Conservation (phyloP, 2,329 filamentous ascomycete species). For the Neobulgaria alba region DNA sequence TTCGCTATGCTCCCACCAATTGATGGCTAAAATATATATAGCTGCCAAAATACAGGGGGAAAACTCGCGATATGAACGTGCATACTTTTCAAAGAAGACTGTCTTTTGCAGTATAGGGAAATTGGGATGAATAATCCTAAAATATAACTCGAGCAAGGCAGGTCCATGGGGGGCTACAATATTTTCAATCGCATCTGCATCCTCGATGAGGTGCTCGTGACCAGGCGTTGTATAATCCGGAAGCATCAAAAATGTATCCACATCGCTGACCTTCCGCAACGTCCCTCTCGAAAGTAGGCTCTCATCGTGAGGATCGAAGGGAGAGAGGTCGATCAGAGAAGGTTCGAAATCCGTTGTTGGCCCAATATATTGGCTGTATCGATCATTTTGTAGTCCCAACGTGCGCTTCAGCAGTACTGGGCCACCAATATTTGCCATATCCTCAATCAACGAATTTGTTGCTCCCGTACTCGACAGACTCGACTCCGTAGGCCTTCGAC, state of each 20-base stretch:
- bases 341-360: constrained; percentile 78
- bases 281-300: constrained; percentile 61
- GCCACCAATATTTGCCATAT: constrained; percentile 62
- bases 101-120: constrained; percentile 78
- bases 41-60: constrained; percentile 69
- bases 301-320: constrained; percentile 75
- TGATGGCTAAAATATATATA: constrained; percentile 76
- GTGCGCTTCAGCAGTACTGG: constrained; percentile 59
- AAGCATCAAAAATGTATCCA: constrained; percentile 73
- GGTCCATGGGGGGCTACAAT: constrained; percentile 71
- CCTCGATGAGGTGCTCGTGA: constrained; percentile 59
- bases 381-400: constrained; percentile 67
- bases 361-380: constrained; percentile 77
- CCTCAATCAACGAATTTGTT: constrained; percentile 56
- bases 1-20: constrained; percentile 75
- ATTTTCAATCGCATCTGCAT: constrained; percentile 64
- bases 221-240: constrained; percentile 66
- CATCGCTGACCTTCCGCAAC: constrained; percentile 66
- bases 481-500: constrained; percentile 44
- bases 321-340: constrained; percentile 70
- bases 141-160: constrained; percentile 71
- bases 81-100: constrained; percentile 72
- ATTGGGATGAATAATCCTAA: constrained; percentile 68
- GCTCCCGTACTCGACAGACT: constrained; percentile 54
- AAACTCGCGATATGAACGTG: constrained; percentile 62